phyloP scores from a whole-genome alignment of 164 flowering plant genomes.

The Chimonanthus salicifolius region DNA sequence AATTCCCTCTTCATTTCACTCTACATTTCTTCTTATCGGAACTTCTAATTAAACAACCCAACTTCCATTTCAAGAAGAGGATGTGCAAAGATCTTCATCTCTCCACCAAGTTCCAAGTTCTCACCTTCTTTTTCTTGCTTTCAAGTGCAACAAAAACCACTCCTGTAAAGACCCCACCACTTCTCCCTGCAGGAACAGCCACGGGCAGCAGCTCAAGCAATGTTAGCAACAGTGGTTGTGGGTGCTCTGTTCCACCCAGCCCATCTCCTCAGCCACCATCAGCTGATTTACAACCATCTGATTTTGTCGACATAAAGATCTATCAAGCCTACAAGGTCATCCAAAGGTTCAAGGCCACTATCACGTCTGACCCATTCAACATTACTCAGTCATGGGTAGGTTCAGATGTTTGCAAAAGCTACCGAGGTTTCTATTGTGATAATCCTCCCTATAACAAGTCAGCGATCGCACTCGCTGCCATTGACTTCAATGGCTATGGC shows the following conservation, averaged over 20 bases:
- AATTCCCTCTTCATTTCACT: not conserved
- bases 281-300: conserved; percentile 12
- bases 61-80: not conserved
- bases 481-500: conserved; percentile 38
- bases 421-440: conserved; percentile 55
- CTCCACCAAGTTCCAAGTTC: not conserved
- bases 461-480: conserved; percentile 20
- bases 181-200: not conserved
- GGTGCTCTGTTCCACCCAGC: not conserved
- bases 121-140: not conserved
- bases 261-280: conserved; percentile 8
- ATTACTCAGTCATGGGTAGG: conserved; percentile 53
- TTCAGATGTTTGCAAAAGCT: conserved; percentile 36
- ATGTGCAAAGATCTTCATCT: not conserved
- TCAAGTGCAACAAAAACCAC: not conserved
- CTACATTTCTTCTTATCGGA: not conserved
- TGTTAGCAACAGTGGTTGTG: too few relatives aligned
- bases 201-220: not conserved
- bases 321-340: conserved; percentile 34
- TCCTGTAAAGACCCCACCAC: not conserved
- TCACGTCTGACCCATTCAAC: conserved; percentile 41
- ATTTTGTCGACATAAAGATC: conserved; percentile 14
- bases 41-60: not conserved
- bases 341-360: conserved; percentile 39
- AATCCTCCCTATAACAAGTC: conserved; percentile 36